phyloP scores from a whole-genome alignment of 2,329 filamentous ascomycete species.

The Remersonia thermophila region DNA sequence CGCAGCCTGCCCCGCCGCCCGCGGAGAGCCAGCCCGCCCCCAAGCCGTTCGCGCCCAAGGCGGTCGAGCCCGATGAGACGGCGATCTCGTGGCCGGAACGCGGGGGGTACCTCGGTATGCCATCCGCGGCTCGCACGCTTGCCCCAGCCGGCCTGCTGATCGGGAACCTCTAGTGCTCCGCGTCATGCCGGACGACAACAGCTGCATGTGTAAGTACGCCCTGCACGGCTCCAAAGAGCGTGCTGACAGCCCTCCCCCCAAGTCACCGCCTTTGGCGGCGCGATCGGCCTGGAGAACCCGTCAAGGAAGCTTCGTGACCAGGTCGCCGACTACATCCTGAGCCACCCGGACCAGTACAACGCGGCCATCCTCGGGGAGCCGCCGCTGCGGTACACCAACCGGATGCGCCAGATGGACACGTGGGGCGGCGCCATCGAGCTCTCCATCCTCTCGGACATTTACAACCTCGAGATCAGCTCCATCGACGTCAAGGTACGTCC shows the following conservation, averaged over 20 bases:
- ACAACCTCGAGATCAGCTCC: constrained; percentile 73
- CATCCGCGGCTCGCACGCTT: constrained; percentile 18
- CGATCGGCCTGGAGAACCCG: constrained; percentile 16
- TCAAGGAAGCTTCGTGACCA: constrained; percentile 53
- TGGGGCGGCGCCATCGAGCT: constrained; percentile 94
- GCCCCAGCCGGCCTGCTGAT: constrained; percentile 17
- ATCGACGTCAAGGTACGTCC: constrained; percentile 56
- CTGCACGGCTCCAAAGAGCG: background rate
- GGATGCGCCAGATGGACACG: constrained; percentile 66
- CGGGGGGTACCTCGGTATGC: constrained; percentile 38
- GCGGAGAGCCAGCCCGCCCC: constrained; percentile 11
- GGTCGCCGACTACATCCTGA: constrained; percentile 66
- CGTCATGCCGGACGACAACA: constrained; percentile 95
- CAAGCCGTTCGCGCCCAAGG: constrained; percentile 21
- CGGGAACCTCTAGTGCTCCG: constrained; percentile 53
- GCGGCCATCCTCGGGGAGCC: constrained; percentile 63
- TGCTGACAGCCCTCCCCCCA: background rate
- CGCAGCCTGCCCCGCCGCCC: constrained; percentile 7
- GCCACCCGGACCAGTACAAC: constrained; percentile 59
- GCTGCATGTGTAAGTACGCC: constrained; percentile 52
- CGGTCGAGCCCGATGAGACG: constrained; percentile 29
- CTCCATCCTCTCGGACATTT: constrained; percentile 70
- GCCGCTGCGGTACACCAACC: constrained; percentile 64
- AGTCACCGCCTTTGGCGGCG: constrained; percentile 66
- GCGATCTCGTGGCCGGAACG: constrained; percentile 37